Evolutionary conservation across 208 protist genomes (phyloP).

Genomic region (Ichthyophonus hoferi): DNA sequence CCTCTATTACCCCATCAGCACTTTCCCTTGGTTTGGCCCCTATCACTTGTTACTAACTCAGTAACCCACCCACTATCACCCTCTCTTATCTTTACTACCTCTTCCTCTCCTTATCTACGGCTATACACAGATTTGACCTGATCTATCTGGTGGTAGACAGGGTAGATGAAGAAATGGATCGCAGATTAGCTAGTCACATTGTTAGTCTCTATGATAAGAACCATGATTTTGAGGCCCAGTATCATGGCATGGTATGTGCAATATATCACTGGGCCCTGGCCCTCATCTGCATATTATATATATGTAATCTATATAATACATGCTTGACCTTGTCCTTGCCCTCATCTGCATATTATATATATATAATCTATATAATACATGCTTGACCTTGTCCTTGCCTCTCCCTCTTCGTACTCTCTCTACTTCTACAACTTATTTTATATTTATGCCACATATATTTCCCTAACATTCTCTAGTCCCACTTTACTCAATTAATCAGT

Average conservation of each 20-base stretch:
- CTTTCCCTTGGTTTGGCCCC: conserved; percentile 5
- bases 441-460: neutral
- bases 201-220: conserved; percentile 78
- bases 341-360: neutral
- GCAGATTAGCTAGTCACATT: conserved; percentile 88
- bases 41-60: neutral
- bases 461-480: neutral
- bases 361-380: neutral
- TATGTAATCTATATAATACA: neutral
- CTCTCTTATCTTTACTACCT: neutral
- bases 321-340: neutral
- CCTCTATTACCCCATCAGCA: neutral
- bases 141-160: conserved; percentile 63
- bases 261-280: too few species aligned
- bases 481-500: neutral
- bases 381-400: neutral
- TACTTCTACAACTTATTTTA: neutral
- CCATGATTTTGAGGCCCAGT: too few species aligned
- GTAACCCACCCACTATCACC: neutral
- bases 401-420: neutral
- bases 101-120: neutral
- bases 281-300: neutral
- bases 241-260: too few species aligned
- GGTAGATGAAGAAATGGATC: conserved; percentile 81
- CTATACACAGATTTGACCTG: conserved; percentile 53